Base-by-base conservation (phyloP, 768 basidiomycete species). In the Rickenella mellea region DNA sequence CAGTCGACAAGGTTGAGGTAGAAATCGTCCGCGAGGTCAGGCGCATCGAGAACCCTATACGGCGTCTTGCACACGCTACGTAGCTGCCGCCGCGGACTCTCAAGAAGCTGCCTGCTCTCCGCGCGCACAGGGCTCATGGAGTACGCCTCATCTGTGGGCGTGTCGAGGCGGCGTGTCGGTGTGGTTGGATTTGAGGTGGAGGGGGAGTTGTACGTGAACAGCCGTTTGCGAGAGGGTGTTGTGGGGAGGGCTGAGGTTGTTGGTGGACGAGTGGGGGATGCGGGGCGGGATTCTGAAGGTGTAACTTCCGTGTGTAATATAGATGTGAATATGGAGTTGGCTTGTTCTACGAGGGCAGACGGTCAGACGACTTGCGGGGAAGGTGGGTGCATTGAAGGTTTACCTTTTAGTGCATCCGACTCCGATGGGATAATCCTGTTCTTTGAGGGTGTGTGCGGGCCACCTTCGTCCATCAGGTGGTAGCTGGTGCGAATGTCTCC, bases 1-100 rank as follows among this genome's bases (percentile, higher is more conserved):
- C 96, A 98, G 48, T 97, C 93, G 19, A 98, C 92, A 9, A 98
- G 73, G 55, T 98, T 98, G 48, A 99, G 82, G 55, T 99, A 98
- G 61, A 97, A 99, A 60, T 99, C 94, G 57, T 98, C 94, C 22
- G 91, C 90, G 10, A 99, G 77, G 42, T 98, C 93, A 0, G 94
- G 96, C 6, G 94, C 94, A 57, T 99, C 94, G 26, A 98, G 74
- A 1, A 97, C 94, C 44, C 96, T 80, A 66, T 94, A 98, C 2
- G 94, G 94, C 0, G 93, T 96, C 60, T 94, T 92, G 66, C 83
- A 83, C 1, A 97, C 85, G 44, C 70, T 80, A 32, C 94, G 77
- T 6, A 87, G 74, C 44, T 81, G 72, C 39, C 87, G 78, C 22
- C 87, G 72, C 0, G 93, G 91, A 42, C 82, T 86, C 48, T 92